Base-by-base conservation (phyloP, 1,284 basidiomycete genomes). In the Pyrrhoderma noxium region DNA sequence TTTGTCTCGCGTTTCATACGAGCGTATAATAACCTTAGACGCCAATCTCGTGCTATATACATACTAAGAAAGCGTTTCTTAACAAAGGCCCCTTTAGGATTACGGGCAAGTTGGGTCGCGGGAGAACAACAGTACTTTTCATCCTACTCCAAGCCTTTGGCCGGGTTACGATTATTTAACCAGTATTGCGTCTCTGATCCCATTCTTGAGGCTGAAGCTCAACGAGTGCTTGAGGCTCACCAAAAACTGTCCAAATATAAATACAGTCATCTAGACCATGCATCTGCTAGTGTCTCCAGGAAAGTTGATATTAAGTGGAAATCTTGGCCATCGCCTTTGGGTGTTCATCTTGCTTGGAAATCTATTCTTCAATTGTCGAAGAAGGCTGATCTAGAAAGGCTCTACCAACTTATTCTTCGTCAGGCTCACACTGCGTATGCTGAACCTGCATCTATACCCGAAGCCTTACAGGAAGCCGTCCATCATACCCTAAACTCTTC, bases 91-190 rank as follows among this genome's bases (percentile, higher is more conserved):
- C 19, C 34, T 9, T 5, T 34, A 13, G 40, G 23, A 11, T 36
- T 45, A 13, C 41, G 47, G 7, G 27, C 35, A 19, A 38, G 45
- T 9, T 56, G 50, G 50, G 47, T 52, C 18, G 42, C 41, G 14
- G 54, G 50, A 5, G 50, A 56, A 23, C 54, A 56, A 37, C 21
- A 51, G 3, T 41, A 27, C 16, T 56, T 47, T 19, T 40, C 45
- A 2, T 14, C 22, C 7, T 31, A 18, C 8, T 22, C 23, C 8
- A 35, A 27, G 11, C 54, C 54, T 14, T 11, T 56, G 16, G 50
- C 54, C 2, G 46, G 41, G 14, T 27, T 56, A 9, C 50, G 54
- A 3, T 35, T 49, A 13, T 52, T 44, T 41, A 14, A 31, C 18
- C 47, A 49, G 19, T 56, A 49, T 25, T 56, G 45, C 21, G 31